Evolutionary conservation across 108 stramenopile species (phyloP).

Genomic region (Conticribra guillardii): DNA sequence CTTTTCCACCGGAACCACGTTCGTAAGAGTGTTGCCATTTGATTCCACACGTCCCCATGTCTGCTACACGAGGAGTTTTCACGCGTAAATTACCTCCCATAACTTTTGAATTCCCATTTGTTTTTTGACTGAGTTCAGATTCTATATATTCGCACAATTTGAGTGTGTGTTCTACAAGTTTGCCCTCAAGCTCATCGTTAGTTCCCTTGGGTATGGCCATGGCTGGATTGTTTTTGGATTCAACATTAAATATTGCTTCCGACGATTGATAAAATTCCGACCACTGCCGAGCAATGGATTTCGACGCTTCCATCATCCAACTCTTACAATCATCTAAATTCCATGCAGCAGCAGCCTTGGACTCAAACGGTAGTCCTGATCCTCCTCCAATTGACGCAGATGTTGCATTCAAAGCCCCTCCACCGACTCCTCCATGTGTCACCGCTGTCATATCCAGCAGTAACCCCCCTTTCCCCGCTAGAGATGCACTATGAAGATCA

Average conservation of each 20-base stretch:
- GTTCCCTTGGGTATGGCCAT: slow-evolving; percentile 68
- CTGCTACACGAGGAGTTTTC: slow-evolving; percentile 75
- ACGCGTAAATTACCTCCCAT: slow-evolving; percentile 40
- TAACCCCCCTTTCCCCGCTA: slow-evolving; percentile 83
- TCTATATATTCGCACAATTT: slow-evolving; percentile 77
- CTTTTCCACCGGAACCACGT: slow-evolving; percentile 87
- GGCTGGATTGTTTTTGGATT: slow-evolving; percentile 21
- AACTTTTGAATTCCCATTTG: slow-evolving; percentile 16
- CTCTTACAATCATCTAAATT: slow-evolving; percentile 82
- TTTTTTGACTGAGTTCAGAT: slow-evolving; percentile 53
- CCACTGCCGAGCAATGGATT: slow-evolving; percentile 79
- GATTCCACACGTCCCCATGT: slow-evolving; percentile 84
- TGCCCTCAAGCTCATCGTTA: slow-evolving; percentile 79
- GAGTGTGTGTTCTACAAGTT: slow-evolving; percentile 76
- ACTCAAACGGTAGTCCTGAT: slow-evolving; percentile 45
- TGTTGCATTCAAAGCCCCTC: slow-evolving; percentile 29
- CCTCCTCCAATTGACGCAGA: slow-evolving; percentile 15
- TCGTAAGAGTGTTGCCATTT: slow-evolving; percentile 90
- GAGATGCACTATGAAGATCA: slow-evolving; percentile 79
- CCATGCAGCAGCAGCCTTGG: slow-evolving; percentile 76
- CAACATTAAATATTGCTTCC: slow-evolving; percentile 26
- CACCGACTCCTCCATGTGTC: slow-evolving; percentile 29
- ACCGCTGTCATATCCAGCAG: slow-evolving; percentile 60
- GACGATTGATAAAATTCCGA: slow-evolving; percentile 59
- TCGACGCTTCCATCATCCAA: slow-evolving; percentile 81